These are phyloP conservation scores for Angomonas desouzai DNA, from an alignment of 208 protist species.

Conservation along the genomic window DNA sequence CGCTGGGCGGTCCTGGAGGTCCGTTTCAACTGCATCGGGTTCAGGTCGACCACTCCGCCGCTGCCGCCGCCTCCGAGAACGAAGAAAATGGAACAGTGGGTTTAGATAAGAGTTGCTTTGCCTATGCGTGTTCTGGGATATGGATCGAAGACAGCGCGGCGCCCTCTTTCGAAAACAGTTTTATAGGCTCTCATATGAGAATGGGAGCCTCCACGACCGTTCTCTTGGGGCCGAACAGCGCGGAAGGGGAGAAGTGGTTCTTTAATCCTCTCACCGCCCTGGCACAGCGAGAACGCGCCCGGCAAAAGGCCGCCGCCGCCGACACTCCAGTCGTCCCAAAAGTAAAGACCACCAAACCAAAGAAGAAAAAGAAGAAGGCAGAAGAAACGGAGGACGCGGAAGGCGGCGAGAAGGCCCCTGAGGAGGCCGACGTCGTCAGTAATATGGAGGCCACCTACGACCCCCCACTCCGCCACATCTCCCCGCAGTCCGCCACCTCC, in stretches of 20 bases:
- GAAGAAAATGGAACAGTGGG: neutral
- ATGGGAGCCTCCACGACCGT: constrained; percentile 12
- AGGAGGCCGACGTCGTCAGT: neutral
- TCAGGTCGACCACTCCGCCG: neutral
- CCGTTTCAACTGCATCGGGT: constrained; percentile 32
- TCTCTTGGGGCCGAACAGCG: constrained; percentile 7
- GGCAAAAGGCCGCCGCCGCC: neutral
- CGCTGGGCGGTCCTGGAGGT: constrained; percentile 28
- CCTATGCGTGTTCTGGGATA: constrained; percentile 25
- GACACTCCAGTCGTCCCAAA: neutral
- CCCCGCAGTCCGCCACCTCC: neutral
- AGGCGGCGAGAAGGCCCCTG: no score
- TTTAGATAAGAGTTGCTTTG: constrained; percentile 1
- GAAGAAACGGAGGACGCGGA: neutral
- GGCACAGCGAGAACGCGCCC: neutral
- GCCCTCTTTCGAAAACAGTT: constrained; percentile 19
- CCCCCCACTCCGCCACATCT: neutral
- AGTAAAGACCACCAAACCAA: no score
- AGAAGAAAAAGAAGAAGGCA: neutral
- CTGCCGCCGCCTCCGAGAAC: neutral
- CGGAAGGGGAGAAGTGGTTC: constrained; percentile 3
- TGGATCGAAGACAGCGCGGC: constrained; percentile 24
- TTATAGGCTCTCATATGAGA: constrained; percentile 25
- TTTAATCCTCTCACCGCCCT: constrained; percentile 4
- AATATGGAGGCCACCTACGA: neutral